These are phyloP conservation scores for Eucommia ulmoides DNA, from an alignment of 257 asterid genomes.

Conservation along the genomic window DNA sequence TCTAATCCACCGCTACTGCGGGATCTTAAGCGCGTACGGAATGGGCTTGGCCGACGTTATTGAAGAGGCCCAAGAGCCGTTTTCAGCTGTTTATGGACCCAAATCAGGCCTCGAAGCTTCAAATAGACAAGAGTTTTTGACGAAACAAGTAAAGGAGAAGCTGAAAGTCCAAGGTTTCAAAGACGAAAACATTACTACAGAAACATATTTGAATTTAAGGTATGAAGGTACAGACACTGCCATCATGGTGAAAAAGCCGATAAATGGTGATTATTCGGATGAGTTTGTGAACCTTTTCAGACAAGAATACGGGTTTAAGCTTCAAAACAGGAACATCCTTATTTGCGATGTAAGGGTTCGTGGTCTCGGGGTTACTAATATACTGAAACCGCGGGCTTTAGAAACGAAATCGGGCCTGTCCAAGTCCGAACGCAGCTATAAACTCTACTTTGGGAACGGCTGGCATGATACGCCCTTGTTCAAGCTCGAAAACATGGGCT, in stretches of 20 bases:
- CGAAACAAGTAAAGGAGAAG: slow-evolving; percentile 46
- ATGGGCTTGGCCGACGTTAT: slow-evolving; percentile 98
- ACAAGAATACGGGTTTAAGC: slow-evolving; percentile 88
- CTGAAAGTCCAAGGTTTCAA: slow-evolving; percentile 68
- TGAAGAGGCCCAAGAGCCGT: slow-evolving; percentile 91
- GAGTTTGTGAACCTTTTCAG: slow-evolving; percentile 71
- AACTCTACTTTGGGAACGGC: slow-evolving; percentile 51
- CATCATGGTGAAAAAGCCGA: slow-evolving; percentile 65
- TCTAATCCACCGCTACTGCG: slow-evolving; percentile 78
- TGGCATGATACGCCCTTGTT: slow-evolving; percentile 73
- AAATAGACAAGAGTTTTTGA: slow-evolving; percentile 44
- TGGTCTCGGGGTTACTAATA: slow-evolving; percentile 78
- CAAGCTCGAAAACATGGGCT: slow-evolving; percentile 59
- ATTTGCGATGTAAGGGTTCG: slow-evolving; percentile 93
- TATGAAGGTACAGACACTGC: slow-evolving; percentile 95
- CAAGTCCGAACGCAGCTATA: slow-evolving; percentile 33
- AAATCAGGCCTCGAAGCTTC: slow-evolving; percentile 59
- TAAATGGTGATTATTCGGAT: slow-evolving; percentile 45
- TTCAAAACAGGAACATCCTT: slow-evolving; percentile 62
- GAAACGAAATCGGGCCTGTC: slow-evolving; percentile 33
- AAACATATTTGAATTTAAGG: slow-evolving; percentile 72
- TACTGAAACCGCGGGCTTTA: slow-evolving; percentile 53
- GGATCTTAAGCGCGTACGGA: slow-evolving; percentile 94
- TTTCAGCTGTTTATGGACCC: slow-evolving; percentile 65
- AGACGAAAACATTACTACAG: slow-evolving; percentile 60